Evolutionary conservation across 192 early-diverging fungal genomes (phyloP).

Genomic region (Allomyces macrogynus): DNA sequence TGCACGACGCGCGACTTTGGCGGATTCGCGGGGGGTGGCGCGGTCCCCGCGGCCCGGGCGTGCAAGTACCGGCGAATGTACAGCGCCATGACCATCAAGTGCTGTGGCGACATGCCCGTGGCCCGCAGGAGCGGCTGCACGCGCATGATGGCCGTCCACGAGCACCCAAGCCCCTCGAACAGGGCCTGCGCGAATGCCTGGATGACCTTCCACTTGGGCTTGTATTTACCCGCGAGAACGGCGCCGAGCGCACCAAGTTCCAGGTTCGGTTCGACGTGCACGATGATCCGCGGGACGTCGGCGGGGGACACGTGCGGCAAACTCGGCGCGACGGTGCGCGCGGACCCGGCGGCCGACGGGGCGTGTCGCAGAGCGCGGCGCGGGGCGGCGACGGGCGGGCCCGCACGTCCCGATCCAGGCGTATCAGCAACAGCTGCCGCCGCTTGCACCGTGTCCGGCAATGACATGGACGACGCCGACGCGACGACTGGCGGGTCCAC

Average conservation of each 20-base stretch:
- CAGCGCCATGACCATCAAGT: background rate
- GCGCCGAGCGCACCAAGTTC: background rate
- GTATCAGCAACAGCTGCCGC: no score
- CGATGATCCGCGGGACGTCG: no score
- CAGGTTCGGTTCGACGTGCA: background rate
- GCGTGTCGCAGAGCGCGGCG: no score
- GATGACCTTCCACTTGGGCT: background rate
- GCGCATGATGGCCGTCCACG: background rate
- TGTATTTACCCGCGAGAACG: background rate
- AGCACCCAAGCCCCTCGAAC: background rate
- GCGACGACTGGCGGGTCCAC: no score
- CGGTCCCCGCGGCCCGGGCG: background rate
- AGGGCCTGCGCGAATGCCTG: background rate
- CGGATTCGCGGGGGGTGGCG: background rate
- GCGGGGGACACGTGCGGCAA: no score
- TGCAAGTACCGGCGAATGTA: background rate
- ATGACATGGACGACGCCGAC: no score
- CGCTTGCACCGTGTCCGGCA: no score
- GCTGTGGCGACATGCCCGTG: background rate
- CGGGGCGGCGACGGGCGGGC: no score
- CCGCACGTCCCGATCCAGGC: no score
- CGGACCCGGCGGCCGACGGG: no score
- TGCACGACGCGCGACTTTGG: no score
- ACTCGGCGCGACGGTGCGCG: no score
- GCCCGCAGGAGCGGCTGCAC: background rate